phyloP scores from a whole-genome alignment of 2,329 filamentous ascomycete genomes.

The Nigrospora osmanthi region DNA sequence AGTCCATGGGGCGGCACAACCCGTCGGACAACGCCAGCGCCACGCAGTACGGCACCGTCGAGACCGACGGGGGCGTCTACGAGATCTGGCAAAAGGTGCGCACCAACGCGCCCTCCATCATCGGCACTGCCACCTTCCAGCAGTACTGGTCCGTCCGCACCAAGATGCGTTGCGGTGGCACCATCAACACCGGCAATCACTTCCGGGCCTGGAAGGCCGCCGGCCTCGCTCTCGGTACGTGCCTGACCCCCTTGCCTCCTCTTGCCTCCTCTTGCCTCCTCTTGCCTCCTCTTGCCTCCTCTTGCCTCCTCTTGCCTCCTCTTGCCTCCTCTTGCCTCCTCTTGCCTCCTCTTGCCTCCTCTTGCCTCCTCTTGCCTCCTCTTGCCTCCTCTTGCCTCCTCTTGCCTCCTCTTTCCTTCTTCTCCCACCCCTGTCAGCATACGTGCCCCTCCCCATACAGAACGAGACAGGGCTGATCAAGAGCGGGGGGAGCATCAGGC shows the following conservation, averaged over 20 bases:
- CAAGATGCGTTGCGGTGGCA: slow-evolving; percentile 2
- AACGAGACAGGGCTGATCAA: too few relatives aligned
- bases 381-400: too few relatives aligned
- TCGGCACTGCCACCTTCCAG: slow-evolving; percentile 24
- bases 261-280: too few relatives aligned
- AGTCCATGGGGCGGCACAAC: slow-evolving; percentile 7
- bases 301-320: too few relatives aligned
- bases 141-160: slow-evolving; percentile 29
- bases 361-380: too few relatives aligned
- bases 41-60: slow-evolving; percentile 7
- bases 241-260: neutral
- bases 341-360: too few relatives aligned
- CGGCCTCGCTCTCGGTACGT: slow-evolving; percentile 1
- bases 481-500: neutral
- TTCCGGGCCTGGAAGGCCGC: slow-evolving; percentile 2
- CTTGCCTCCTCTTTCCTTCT: too few relatives aligned
- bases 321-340: too few relatives aligned
- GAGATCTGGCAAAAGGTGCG: slow-evolving; percentile 9
- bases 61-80: slow-evolving; percentile 8
- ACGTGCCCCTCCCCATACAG: too few relatives aligned
- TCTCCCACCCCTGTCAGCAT: too few relatives aligned
- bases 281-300: too few relatives aligned
- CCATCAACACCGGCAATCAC: slow-evolving; percentile 2
- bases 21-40: slow-evolving; percentile 8
- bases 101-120: slow-evolving; percentile 25